These are phyloP conservation scores for Colletotrichum sp. DNA, from an alignment of 2,329 filamentous ascomycete genomes.

Conservation along the genomic window DNA sequence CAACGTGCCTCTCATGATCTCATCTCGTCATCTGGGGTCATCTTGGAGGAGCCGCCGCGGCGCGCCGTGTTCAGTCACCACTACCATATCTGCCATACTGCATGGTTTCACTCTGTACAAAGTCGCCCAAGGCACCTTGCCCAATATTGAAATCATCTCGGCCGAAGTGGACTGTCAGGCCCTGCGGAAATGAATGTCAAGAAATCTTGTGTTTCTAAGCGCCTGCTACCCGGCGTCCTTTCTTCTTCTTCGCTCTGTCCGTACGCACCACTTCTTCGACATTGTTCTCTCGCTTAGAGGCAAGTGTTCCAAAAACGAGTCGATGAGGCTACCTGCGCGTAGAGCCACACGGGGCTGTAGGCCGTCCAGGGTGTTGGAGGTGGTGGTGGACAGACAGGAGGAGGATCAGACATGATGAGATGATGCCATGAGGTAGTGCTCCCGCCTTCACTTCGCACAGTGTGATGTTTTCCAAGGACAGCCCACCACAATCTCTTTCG, in stretches of 20 bases:
- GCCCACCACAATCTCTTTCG: background rate
- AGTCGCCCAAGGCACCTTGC: background rate
- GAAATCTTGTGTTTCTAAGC: background rate
- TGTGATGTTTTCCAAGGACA: background rate
- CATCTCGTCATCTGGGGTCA: background rate
- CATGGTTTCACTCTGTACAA: background rate
- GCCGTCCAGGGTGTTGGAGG: background rate
- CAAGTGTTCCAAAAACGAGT: background rate
- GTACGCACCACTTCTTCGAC: background rate
- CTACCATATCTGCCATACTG: background rate
- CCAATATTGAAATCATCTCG: background rate
- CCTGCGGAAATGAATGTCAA: background rate
- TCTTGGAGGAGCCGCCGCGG: background rate
- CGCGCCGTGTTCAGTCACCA: background rate
- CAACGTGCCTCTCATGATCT: background rate
- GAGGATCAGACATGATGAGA: background rate
- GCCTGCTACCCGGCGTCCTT: background rate
- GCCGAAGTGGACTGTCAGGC: background rate
- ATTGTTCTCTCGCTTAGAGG: background rate
- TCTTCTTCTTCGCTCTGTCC: background rate
- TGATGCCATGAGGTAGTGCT: background rate
- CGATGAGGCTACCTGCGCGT: background rate
- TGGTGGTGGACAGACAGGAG: background rate
- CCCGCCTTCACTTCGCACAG: background rate
- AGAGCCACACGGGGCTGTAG: background rate